These are phyloP conservation scores for Bromus sterilis DNA, from an alignment of 176 grass and related monocot genomes.

Conservation along the genomic window DNA sequence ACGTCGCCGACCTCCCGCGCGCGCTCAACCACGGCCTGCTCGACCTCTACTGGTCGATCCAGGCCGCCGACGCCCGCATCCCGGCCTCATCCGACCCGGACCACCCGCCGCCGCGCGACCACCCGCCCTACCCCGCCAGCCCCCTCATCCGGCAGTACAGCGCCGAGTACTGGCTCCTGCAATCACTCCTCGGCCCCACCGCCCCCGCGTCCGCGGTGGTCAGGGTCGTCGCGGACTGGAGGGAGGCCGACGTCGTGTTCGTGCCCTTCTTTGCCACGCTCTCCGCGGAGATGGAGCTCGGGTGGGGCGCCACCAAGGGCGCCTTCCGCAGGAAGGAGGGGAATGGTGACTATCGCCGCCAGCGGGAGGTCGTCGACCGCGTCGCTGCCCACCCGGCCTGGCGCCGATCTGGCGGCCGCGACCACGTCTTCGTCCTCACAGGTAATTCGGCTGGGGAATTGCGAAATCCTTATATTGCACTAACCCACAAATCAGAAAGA, in stretches of 20 bases:
- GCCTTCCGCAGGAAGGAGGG: constrained; percentile 60
- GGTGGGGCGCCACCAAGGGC: constrained; percentile 75
- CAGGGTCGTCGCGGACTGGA: constrained; percentile 57
- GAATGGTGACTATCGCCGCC: constrained; percentile 59
- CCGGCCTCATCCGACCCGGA: constrained; percentile 37
- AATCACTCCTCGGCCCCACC: constrained; percentile 34
- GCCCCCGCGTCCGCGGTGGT: neutral
- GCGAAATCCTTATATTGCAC: too few species aligned
- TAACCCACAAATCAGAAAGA: too few species aligned
- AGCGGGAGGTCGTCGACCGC: constrained; percentile 68
- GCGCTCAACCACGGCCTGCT: constrained; percentile 81
- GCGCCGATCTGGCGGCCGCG: constrained; percentile 66
- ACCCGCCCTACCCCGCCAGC: constrained; percentile 53
- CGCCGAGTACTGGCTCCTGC: constrained; percentile 90
- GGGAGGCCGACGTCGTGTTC: constrained; percentile 70
- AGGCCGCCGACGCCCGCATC: constrained; percentile 68
- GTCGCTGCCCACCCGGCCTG: constrained; percentile 56
- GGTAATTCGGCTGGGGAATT: constrained; percentile 27
- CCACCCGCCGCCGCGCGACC: constrained; percentile 1
- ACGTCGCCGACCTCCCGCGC: constrained; percentile 71
- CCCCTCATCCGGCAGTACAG: constrained; percentile 84
- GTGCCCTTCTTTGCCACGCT: constrained; percentile 91
- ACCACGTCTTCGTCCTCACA: constrained; percentile 80
- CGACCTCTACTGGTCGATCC: constrained; percentile 75
- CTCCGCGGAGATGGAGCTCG: constrained; percentile 90